Conservation (phyloP, 2,329 filamentous ascomycete species). For the Alternaria sp. region DNA sequence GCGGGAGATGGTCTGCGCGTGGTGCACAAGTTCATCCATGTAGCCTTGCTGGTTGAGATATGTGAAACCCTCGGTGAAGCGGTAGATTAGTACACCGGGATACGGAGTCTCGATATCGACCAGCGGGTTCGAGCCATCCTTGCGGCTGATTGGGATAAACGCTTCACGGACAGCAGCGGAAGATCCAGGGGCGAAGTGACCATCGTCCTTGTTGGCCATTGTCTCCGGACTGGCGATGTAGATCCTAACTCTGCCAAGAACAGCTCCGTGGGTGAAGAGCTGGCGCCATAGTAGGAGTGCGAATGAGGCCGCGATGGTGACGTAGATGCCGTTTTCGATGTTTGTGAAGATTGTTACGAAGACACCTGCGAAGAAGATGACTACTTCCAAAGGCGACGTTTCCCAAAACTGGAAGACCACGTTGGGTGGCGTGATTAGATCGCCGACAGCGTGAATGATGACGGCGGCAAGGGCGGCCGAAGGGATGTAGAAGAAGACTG, state of each 20-base stretch:
- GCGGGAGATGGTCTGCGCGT: conserved; percentile 67
- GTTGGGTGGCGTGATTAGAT: conserved; percentile 89
- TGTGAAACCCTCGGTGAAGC: conserved; percentile 94
- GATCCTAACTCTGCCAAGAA: conserved; percentile 77
- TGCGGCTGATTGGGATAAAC: conserved; percentile 76
- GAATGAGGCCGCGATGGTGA: conserved; percentile 77
- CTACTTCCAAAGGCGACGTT: conserved; percentile 85
- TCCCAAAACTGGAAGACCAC: conserved; percentile 95
- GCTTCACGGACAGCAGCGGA: conserved; percentile 33
- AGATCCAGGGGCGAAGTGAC: conserved; percentile 13
- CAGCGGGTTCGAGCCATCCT: conserved; percentile 88
- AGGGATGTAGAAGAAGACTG: conserved; percentile 93
- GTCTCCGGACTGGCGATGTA: conserved; percentile 84
- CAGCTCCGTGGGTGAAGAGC: conserved; percentile 79
- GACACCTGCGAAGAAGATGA: conserved; percentile 94
- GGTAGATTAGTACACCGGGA: conserved; percentile 93
- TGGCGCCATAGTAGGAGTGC: conserved; percentile 83
- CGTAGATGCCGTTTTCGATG: conserved; percentile 93
- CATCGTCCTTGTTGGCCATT: conserved; percentile 56
- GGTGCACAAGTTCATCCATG: conserved; percentile 68
- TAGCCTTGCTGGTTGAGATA: conserved; percentile 94
- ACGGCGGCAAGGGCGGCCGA: conserved; percentile 80
- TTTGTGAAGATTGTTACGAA: conserved; percentile 84
- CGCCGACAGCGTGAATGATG: conserved; percentile 94
- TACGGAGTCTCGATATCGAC: conserved; percentile 81